Evolutionary conservation across 306 rosid genomes (phyloP).

Genomic region (Senna siamea): DNA sequence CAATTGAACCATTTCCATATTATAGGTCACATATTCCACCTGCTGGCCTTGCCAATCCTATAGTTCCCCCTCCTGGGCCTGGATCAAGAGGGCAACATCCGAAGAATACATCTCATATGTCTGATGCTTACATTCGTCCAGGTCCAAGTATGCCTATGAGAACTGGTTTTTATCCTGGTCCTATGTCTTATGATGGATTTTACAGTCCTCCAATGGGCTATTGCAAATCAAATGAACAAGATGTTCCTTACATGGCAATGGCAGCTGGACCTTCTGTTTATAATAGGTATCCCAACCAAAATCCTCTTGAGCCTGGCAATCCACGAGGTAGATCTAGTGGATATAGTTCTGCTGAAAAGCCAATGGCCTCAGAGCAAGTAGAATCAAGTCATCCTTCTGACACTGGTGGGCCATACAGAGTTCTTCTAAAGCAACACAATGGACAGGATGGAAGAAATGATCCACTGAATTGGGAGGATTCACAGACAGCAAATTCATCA

Average conservation of each 20-base stretch:
- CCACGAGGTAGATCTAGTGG: constrained; percentile 68
- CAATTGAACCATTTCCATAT: constrained; percentile 83
- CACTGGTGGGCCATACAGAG: constrained; percentile 73
- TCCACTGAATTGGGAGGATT: constrained; percentile 56
- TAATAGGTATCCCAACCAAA: constrained; percentile 66
- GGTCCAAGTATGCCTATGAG: constrained; percentile 59
- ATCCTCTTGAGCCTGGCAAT: constrained; percentile 60
- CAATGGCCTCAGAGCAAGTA: constrained; percentile 50
- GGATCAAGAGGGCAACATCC: constrained; percentile 74
- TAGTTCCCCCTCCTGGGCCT: constrained; percentile 62
- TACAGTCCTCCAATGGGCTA: constrained; percentile 75
- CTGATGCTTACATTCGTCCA: constrained; percentile 77
- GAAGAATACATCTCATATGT: constrained; percentile 78
- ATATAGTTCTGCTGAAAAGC: constrained; percentile 51
- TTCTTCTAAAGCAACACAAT: constrained; percentile 78
- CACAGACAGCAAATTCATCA: constrained; percentile 38
- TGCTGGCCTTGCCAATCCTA: constrained; percentile 56
- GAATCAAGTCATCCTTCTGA: constrained; percentile 67
- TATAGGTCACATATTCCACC: constrained; percentile 74
- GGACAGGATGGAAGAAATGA: constrained; percentile 65
- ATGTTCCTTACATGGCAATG: constrained; percentile 77
- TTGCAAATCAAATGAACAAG: constrained; percentile 72
- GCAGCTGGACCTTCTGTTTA: constrained; percentile 58
- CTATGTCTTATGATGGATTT: constrained; percentile 77
- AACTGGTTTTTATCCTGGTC: constrained; percentile 86